Base-by-base conservation (phyloP, 2,329 filamentous ascomycete species). In the Curvularia verruculosa region DNA sequence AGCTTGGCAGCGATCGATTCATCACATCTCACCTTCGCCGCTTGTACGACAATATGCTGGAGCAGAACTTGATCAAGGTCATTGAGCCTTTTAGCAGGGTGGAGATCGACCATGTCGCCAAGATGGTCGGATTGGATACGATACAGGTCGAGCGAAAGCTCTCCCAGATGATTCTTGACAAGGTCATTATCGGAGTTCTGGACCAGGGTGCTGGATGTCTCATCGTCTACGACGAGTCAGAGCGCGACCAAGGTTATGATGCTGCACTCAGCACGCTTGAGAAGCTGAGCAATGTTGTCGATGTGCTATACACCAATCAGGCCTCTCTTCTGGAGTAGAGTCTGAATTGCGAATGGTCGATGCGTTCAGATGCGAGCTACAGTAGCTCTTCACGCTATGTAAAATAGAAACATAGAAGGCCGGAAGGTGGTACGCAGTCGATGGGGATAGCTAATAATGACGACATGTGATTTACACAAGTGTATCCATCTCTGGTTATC, bases 61-160 rank as follows among this genome's bases (percentile, higher is more conserved):
- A 99, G 83, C 95, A 99, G 85, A 99, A 99, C 79, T 85, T 99
- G 40, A 96, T 98, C 85, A 98, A 99, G 84, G 95, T 99, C 62
- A 99, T 99, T 75, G 95, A 99, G 84, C 95, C 95, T 21, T 99
- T 98, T 81, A 96, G 91, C 72, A 87, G 93, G 61, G 95, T 99
- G 52, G 95, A 99, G 81, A 96, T 99, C 70, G 90, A 89, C 69
- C 95, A 99, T 77, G 92, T 99, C 71, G 94, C 95, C 67, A 92
- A 95, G 83, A 96, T 98, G 89, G 95, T 99, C 50, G 93, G 94
- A 37, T 84, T 99, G 61, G 95, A 98, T 77, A 96, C 91, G 24
- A 89, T 92, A 78, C 94, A 98, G 81, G 95, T 99, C 58, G 96
- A 99, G 86, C 88, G 93, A 70, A 99, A 99, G 84, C 84, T 99